phyloP scores from a whole-genome alignment of 2,329 filamentous ascomycete species.

The Elsinoe arachidis region DNA sequence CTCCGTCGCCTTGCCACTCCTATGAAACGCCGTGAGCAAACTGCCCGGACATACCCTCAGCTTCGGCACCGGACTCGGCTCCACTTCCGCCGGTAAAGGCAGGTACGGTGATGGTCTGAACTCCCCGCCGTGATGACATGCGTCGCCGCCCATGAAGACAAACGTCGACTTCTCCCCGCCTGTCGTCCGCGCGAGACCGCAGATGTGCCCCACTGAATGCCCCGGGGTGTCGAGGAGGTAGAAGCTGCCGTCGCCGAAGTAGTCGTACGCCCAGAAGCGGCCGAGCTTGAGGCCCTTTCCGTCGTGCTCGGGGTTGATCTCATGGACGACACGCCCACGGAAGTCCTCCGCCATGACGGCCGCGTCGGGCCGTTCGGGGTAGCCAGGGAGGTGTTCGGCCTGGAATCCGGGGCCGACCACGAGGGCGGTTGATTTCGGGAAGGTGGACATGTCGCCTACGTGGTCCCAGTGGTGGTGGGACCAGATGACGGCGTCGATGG shows the following conservation, averaged over 20 bases:
- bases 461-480: constrained; percentile 32
- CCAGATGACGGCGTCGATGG: constrained; percentile 27
- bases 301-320: constrained; percentile 29
- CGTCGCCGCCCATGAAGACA: constrained; percentile 44
- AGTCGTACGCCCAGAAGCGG: constrained; percentile 42
- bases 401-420: constrained; percentile 43
- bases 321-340: constrained; percentile 29
- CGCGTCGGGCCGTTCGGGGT: constrained; percentile 33
- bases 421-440: constrained; percentile 34
- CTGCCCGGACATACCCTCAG: constrained; percentile 33
- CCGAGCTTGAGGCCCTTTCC: constrained; percentile 34
- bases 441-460: constrained; percentile 34
- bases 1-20: constrained; percentile 24
- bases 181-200: constrained; percentile 39
- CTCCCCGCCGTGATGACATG: constrained; percentile 38
- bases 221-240: constrained; percentile 48
- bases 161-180: constrained; percentile 31
- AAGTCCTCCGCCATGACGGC: constrained; percentile 36
- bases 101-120: constrained; percentile 37
- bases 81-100: constrained; percentile 32
- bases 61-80: constrained; percentile 23
- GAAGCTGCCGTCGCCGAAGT: constrained; percentile 49
- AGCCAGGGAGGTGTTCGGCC: constrained; percentile 35
- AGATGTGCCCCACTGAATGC: constrained; percentile 44
- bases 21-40: constrained; percentile 34